phyloP scores from a whole-genome alignment of 2,329 filamentous ascomycete genomes.

The Penicillium sclerotiorum region DNA sequence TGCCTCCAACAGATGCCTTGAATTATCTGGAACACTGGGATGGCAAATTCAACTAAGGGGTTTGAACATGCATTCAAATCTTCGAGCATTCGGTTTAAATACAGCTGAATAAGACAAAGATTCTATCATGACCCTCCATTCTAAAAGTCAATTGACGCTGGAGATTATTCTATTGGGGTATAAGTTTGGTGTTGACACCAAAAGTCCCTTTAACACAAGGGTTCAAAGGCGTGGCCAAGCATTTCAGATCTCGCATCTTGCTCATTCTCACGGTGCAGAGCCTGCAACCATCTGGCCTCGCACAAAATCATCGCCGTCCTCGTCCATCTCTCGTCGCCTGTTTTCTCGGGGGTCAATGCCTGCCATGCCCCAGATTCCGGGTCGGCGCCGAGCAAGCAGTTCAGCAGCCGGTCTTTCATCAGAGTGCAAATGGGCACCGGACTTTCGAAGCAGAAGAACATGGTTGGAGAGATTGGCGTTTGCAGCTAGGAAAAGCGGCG shows the following conservation, averaged over 20 bases:
- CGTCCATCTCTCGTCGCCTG: conserved; percentile 28
- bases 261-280: conserved; percentile 28
- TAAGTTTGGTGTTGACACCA: not conserved
- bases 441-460: conserved; percentile 56
- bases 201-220: too few relatives aligned
- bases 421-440: conserved; percentile 62
- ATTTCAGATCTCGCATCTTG: too few relatives aligned
- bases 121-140: too few relatives aligned
- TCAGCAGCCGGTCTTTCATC: conserved; percentile 58
- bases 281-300: conserved; percentile 25
- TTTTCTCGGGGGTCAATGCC: conserved; percentile 40
- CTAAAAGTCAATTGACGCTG: not conserved
- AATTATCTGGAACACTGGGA: too few relatives aligned
- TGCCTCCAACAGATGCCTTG: too few relatives aligned
- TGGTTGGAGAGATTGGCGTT: conserved; percentile 59
- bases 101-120: too few relatives aligned
- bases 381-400: conserved; percentile 48
- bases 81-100: too few relatives aligned
- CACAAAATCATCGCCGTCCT: conserved; percentile 15
- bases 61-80: too few relatives aligned
- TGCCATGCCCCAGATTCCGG: conserved; percentile 47
- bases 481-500: conserved; percentile 62
- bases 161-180: not conserved
- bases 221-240: too few relatives aligned
- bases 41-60: too few relatives aligned